Evolutionary conservation across 1,284 basidiomycete species (phyloP), one percentile per base, ranked within the genome.

Genomic region (Papiliotrema terrestris): DNA sequence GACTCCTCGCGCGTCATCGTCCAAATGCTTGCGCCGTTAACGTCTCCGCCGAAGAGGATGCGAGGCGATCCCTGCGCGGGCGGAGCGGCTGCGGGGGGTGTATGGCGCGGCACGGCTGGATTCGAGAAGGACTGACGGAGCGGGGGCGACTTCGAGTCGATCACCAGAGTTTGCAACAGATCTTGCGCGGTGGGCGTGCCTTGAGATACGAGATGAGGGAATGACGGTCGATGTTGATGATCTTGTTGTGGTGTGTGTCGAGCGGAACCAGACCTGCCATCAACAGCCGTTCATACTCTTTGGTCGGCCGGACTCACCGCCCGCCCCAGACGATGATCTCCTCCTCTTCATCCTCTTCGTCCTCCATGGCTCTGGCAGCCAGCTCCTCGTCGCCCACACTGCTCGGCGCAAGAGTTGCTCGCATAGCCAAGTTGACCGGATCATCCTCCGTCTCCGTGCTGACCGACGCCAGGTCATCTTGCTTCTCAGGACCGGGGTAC

Each of bases 361-460:
- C 29, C 6, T 32, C 29, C 29, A 32, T 32, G 6, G 29, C 29
- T 32, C 29, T 32, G 11, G 6, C 29, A 32, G 29, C 29, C 15
- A 55, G 54, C 37, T 65, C 62, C 17, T 65, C 65, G 85, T 85
- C 79, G 22, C 70, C 76, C 11, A 77, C 71, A 25, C 76, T 76
- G 43, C 75, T 76, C 8, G 79, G 74, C 42, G 79, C 80, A 25
- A 85, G 68, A 2, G 78, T 82, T 51, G 84, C 79, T 26, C 86
- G 75, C 79, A 94, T 90, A 2, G 88, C 90, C 32, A 87, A 83
- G 42, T 84, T 82, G 46, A 94, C 83, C 0, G 86, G 84, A 67
- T 93, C 91, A 59, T 92, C 89, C 48, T 90, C 88, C 3, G 86
- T 88, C 49, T 82, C 82, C 14, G 83, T 86, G 37, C 79, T 79